Percentiles rank a stretch among this genome's conserved stretches.
Evolutionary conservation across 75 land plant species (phyloP).

Genomic region (Picea sitchensis): DNA sequence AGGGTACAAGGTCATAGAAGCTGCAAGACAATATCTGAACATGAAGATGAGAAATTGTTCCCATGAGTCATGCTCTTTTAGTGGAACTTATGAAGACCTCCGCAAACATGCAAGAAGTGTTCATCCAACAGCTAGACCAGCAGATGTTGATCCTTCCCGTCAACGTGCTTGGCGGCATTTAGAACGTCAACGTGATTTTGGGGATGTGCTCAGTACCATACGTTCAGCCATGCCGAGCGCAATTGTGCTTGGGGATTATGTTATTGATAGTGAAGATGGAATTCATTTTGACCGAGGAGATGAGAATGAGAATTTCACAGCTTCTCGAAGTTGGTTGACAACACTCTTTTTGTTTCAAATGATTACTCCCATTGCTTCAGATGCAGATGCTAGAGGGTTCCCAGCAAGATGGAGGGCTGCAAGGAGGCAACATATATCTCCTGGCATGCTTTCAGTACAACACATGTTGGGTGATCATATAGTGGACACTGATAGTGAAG

Average conservation of each 20-base stretch:
- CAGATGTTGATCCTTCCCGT: conserved; percentile 68
- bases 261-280: conserved; percentile 57
- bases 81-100: conserved; percentile 64
- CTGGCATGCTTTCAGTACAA: conserved; percentile 13
- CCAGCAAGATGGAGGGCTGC: conserved; percentile 14
- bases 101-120: conserved; percentile 66
- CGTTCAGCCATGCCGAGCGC: conserved; percentile 81
- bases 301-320: conserved; percentile 21
- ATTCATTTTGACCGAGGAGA: conserved; percentile 23
- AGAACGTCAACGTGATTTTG: conserved; percentile 59
- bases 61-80: conserved; percentile 59
- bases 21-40: conserved; percentile 60
- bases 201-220: conserved; percentile 71
- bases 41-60: conserved; percentile 62
- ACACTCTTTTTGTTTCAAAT: conserved; percentile 74
- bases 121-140: conserved; percentile 63
- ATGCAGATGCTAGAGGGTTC: conserved; percentile 11
- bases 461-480: conserved; percentile 11
- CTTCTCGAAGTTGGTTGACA: conserved; percentile 52
- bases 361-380: conserved; percentile 36
- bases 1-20: conserved; percentile 61
- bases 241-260: conserved; percentile 77
- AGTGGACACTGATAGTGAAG: conserved; percentile 6
- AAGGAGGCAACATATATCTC: conserved; percentile 11
- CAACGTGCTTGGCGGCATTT: conserved; percentile 70